Percentiles rank a stretch among this genome's conserved stretches.
Conservation (phyloP, 208 protist species). For the Kentomonas sorsogonicus region DNA sequence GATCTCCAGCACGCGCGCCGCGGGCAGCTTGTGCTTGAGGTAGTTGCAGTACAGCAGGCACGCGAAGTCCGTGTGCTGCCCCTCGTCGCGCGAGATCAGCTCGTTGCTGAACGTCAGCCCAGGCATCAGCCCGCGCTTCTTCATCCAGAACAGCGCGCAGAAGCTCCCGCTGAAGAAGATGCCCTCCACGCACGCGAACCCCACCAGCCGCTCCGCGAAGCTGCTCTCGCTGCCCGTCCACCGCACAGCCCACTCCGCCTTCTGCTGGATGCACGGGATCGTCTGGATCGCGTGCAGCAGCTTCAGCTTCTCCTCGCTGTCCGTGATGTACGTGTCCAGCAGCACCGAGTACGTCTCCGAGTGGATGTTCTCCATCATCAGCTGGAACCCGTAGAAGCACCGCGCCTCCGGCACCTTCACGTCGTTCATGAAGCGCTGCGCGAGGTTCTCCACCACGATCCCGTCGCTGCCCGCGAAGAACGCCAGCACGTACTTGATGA, state of each 20-base stretch:
- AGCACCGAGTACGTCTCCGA: conserved; percentile 92
- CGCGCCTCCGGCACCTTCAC: conserved; percentile 98
- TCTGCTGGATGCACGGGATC: conserved; percentile 95
- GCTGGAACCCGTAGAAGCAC: conserved; percentile 99
- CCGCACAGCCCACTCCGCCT: conserved; percentile 97
- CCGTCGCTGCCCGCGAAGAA: conserved; percentile 99
- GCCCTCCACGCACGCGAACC: conserved; percentile 98
- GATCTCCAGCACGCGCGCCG: conserved; percentile 81
- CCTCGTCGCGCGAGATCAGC: conserved; percentile 98
- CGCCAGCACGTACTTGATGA: conserved; percentile 98
- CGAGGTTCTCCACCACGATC: conserved; percentile 99
- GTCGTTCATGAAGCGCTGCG: conserved; percentile 94
- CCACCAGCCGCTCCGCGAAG: conserved; percentile 96
- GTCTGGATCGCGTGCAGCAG: conserved; percentile 97
- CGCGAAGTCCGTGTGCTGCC: conserved; percentile 98
- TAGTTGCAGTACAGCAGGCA: conserved; percentile 95
- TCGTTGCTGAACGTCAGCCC: conserved; percentile 99
- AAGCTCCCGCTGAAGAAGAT: conserved; percentile 99
- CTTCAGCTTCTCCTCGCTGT: conserved; percentile 86
- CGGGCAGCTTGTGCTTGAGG: conserved; percentile 90
- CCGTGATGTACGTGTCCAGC: conserved; percentile 96
- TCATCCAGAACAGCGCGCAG: conserved; percentile 99
- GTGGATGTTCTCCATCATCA: conserved; percentile 99
- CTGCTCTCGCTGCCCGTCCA: conserved; percentile 73
- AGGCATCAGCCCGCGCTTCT: conserved; percentile 99